Conservation (phyloP, 179 eudicot genomes). For the Silene vulgaris region DNA sequence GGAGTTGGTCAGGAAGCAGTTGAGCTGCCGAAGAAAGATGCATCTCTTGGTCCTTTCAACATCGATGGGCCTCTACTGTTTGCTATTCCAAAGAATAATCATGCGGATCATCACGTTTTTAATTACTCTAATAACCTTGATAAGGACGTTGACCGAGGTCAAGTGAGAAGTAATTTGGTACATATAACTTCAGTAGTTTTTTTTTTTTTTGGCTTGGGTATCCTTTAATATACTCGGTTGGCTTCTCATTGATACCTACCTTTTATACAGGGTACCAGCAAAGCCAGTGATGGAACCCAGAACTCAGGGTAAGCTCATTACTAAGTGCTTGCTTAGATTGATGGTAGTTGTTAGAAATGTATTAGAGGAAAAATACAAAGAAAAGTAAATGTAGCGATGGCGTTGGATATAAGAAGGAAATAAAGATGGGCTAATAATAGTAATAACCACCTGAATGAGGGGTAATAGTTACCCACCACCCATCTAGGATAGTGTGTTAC, state of each 20-base stretch:
- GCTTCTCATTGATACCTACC: slow-evolving; percentile 15
- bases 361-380: neutral
- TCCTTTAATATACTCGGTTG: neutral
- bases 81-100: slow-evolving; percentile 21
- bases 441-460: neutral
- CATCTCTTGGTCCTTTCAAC: slow-evolving; percentile 12
- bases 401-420: neutral
- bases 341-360: neutral
- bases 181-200: slow-evolving; percentile 1
- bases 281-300: slow-evolving; percentile 16
- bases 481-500: neutral
- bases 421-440: neutral
- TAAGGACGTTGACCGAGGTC: slow-evolving; percentile 18
- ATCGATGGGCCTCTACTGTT: slow-evolving; percentile 24
- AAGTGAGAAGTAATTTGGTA: slow-evolving; percentile 17
- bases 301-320: slow-evolving; percentile 27
- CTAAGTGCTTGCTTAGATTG: neutral
- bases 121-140: slow-evolving; percentile 20
- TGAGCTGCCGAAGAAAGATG: slow-evolving; percentile 18
- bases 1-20: slow-evolving; percentile 16
- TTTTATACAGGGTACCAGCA: slow-evolving; percentile 27
- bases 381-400: neutral
- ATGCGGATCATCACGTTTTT: slow-evolving; percentile 1
- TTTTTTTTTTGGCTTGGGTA: slow-evolving; percentile 6
- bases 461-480: neutral